These are phyloP conservation scores for Polyporus arcularius DNA, from an alignment of 768 basidiomycete genomes.

Conservation along the genomic window DNA sequence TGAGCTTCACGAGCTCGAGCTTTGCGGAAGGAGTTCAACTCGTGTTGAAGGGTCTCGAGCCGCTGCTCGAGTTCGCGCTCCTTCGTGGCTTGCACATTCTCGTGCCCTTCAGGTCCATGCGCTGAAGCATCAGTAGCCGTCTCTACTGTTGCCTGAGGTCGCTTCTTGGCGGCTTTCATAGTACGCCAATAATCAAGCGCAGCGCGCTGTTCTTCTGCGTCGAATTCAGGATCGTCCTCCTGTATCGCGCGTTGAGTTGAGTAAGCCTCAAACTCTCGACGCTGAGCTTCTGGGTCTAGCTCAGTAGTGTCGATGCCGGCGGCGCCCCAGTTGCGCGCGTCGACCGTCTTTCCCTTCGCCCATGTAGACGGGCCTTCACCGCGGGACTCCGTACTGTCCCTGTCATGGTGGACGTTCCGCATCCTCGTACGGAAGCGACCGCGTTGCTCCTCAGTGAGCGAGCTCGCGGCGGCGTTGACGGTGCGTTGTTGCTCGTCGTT, in stretches of 20 bases:
- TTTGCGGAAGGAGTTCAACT: not conserved
- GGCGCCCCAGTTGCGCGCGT: conserved; percentile 24
- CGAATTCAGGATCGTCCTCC: no score
- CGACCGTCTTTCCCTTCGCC: conserved; percentile 19
- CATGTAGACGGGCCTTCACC: conserved; percentile 18
- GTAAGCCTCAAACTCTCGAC: not conserved
- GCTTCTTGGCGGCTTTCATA: not conserved
- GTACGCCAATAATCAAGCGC: no score
- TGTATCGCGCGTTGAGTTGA: no score
- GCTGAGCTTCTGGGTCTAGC: conserved; percentile 20
- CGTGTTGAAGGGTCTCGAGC: not conserved
- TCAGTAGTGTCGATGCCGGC: conserved; percentile 11
- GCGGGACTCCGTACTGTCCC: conserved; percentile 4
- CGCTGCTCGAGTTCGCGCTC: not conserved
- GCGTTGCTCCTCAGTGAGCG: not conserved
- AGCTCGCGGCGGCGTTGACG: not conserved
- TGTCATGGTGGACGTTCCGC: not conserved
- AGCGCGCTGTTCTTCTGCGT: no score
- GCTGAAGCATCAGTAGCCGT: not conserved
- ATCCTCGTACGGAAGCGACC: not conserved
- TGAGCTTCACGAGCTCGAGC: not conserved
- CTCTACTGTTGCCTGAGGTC: not conserved
- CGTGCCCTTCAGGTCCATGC: not conserved
- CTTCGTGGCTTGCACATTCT: not conserved
- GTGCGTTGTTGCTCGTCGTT: not conserved